A percentile compares a stretch with the other conserved stretches of the same genome.
Conservation (phyloP, 495 filamentous ascomycete species). For the Penicillium mononematosum region DNA sequence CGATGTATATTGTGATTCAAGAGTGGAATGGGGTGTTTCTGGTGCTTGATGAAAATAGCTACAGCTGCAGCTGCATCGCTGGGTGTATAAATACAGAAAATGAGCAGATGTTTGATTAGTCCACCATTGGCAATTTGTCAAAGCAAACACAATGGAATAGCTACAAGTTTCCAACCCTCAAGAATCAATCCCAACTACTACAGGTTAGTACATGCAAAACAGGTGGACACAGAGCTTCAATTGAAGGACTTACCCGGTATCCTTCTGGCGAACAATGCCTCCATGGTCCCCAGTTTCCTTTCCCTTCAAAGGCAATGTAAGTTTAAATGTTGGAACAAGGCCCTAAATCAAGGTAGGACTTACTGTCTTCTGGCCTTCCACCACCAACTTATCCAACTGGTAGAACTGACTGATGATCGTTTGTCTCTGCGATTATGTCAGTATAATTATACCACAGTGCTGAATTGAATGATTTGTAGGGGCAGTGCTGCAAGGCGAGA, state of each 20-base stretch:
- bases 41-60: slow-evolving; percentile 15
- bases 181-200: slow-evolving; percentile 49
- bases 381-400: slow-evolving; percentile 86
- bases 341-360: slow-evolving; percentile 6
- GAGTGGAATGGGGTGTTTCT: slow-evolving; percentile 13
- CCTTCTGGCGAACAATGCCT: slow-evolving; percentile 75
- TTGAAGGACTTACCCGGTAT: slow-evolving; percentile 64
- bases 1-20: not conserved
- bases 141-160: slow-evolving; percentile 16
- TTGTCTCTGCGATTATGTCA: slow-evolving; percentile 68
- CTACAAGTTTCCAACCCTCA: slow-evolving; percentile 3
- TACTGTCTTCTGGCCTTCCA: slow-evolving; percentile 77
- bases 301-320: slow-evolving; percentile 49
- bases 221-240: not conserved
- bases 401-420: slow-evolving; percentile 93
- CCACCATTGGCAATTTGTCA: slow-evolving; percentile 6
- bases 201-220: slow-evolving; percentile 9
- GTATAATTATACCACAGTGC: not conserved
- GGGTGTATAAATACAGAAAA: slow-evolving; percentile 32
- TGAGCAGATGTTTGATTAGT: slow-evolving; percentile 11
- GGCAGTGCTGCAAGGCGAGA: not conserved
- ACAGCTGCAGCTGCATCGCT: slow-evolving; percentile 13
- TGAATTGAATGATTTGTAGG: not conserved
- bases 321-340: not conserved
- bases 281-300: slow-evolving; percentile 70